Base-by-base conservation (phyloP, 2,329 filamentous ascomycete genomes). In the Cladorrhinum sp. region DNA sequence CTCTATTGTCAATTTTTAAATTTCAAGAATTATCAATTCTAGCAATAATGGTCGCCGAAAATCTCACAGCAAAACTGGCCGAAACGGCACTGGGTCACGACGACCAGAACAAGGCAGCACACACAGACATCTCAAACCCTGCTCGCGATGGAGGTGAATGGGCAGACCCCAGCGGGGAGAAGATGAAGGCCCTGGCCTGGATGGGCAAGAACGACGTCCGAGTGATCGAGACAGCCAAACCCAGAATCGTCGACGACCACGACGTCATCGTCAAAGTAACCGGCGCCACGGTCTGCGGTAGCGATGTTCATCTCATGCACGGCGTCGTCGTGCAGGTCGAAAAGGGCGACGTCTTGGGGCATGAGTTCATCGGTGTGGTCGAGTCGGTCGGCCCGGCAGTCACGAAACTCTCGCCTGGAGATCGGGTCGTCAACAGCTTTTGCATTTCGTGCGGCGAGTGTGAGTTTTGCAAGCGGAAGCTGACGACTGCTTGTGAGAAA, bases 381-480 rank as follows among this genome's bases (percentile, higher is more conserved):
- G 62, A 64, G 4, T 22, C 49, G 2, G 62, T 61, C 13, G 59
- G 62, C 7, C 41, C 59, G 9, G 56, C 56, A 1, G 62, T 64
- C 1, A 57, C 53, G 12, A 54, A 38, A 13, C 29, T 64, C 32
- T 23, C 23, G n/a, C 53, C 58, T 1, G 64, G 62, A 6, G 54
- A 62, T 20, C 57, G 59, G 4, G 61, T 65, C n/a, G 62, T 65
- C 54, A 62, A 61, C 58, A 58, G 51, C 55, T 65, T 64, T 38
- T 56, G 50, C 24, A 58, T 65, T 3, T 60, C 57, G 4, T 81
- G 79, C 64, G 78, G 78, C 0, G 60, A 71, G 23, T 88, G 86
- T 73, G 78, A 76, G 67, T 86, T 84, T 71, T 88, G 85, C 76
- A 75, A 83, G 68, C 76, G 81, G 71, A 83, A 85, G 69, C 74